Base-by-base conservation (phyloP, 2,329 filamentous ascomycete genomes). In the Trichoderma oligosporum region DNA sequence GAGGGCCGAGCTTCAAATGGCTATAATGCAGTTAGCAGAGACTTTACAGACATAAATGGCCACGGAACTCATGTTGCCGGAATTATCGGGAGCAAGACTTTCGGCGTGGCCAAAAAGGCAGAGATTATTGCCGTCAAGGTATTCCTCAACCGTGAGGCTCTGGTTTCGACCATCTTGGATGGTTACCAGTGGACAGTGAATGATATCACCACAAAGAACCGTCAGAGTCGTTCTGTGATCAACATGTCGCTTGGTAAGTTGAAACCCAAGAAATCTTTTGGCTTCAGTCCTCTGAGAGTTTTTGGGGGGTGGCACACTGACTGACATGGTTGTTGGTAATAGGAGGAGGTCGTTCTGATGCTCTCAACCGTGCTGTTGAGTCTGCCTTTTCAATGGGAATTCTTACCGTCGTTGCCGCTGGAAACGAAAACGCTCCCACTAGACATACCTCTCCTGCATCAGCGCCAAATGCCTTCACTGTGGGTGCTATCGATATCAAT, bases 361-460 rank as follows among this genome's bases (percentile, higher is more conserved):
- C 80, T 41, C 71, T 82, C 64, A 83, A 83, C 73, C 91, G 66
- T 33, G 78, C 79, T 44, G 73, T 83, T 16, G 71, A 75, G 35
- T 70, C 68, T 24, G 78, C 79, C 48, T 76, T 75, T 63, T 63
- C 64, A 20, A 64, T 67, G 2, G 81, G 80, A 20, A 69, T 85
- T 29, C 74, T 81, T 51, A 73, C 78, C 2, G 77, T 80, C 27
- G 80, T 82, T 0, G 52, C 52, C n/a, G 52, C 52, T 22, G 41
- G 52, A 29, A 55, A 55, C 16, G 39, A 24, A 6, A 16, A 6
- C 16, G 14, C 4, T 2, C 35, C 35, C 6, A 20, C 27, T 22
- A 20, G 64, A 64, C 33, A 38, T 64, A 5, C 67, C 42, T 82
- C 79, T 0, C 80, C 80, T 1, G 79, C 78, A 1, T 78, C 76